Evolutionary conservation across 2,329 filamentous ascomycete genomes (phyloP).

Genomic region (Xylaria sp.): DNA sequence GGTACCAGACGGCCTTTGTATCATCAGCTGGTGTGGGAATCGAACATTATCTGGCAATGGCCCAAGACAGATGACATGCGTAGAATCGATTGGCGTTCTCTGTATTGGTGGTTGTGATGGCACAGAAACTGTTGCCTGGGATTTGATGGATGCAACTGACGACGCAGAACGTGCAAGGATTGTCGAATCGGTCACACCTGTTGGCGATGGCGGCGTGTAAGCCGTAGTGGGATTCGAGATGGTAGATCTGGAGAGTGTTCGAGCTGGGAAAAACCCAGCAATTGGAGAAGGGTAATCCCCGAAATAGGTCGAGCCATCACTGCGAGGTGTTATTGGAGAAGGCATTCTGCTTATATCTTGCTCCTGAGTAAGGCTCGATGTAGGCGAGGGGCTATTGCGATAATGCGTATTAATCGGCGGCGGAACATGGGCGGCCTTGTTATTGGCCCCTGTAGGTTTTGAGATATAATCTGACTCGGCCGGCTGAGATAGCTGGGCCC

Average conservation of each 20-base stretch:
- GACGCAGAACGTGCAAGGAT: conserved; percentile 46
- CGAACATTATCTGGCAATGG: conserved; percentile 62
- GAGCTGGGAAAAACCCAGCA: conserved; percentile 50
- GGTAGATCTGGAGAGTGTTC: conserved; percentile 44
- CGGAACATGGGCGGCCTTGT: conserved; percentile 11
- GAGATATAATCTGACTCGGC: conserved; percentile 61
- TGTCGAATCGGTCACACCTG: conserved; percentile 42
- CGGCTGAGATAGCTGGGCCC: conserved; percentile 62
- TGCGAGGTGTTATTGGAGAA: conserved; percentile 61
- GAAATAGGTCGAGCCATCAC: conserved; percentile 54
- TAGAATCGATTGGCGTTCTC: conserved; percentile 62
- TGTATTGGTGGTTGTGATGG: conserved; percentile 53
- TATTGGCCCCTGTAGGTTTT: conserved; percentile 4
- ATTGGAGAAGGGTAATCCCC: conserved; percentile 57
- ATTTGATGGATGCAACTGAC: conserved; percentile 41
- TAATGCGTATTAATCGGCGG: conserved; percentile 45
- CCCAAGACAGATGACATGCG: conserved; percentile 65
- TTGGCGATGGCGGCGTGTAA: conserved; percentile 40
- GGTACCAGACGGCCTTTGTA: conserved; percentile 44
- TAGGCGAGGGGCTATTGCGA: conserved; percentile 46
- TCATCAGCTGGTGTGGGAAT: conserved; percentile 48
- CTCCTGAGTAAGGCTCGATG: conserved; percentile 50
- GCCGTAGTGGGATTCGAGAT: conserved; percentile 44
- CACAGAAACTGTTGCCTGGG: conserved; percentile 34
- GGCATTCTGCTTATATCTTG: conserved; percentile 54